Conservation (phyloP, 2,329 filamentous ascomycete species). For the Fusarium tjaetaba region DNA sequence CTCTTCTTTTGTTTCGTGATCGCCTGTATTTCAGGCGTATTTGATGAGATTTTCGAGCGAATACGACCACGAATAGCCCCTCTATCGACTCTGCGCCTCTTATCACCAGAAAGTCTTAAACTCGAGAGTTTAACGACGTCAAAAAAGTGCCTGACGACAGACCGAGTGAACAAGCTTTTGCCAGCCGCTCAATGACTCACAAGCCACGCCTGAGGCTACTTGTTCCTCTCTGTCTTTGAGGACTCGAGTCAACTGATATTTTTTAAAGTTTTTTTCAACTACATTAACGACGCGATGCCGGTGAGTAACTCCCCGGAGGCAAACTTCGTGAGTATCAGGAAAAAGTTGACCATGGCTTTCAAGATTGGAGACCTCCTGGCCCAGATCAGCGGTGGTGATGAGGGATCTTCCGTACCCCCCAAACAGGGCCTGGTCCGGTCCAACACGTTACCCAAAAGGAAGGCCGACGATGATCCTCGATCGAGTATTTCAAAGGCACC, state of each 20-base stretch:
- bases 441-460: slow-evolving; percentile 60
- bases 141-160: slow-evolving; percentile 36
- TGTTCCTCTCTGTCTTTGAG: slow-evolving; percentile 38
- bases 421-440: slow-evolving; percentile 45
- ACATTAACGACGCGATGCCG: slow-evolving; percentile 43
- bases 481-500: slow-evolving; percentile 55
- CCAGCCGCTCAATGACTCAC: slow-evolving; percentile 44
- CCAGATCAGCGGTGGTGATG: slow-evolving; percentile 67
- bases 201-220: slow-evolving; percentile 35
- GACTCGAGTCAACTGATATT: slow-evolving; percentile 9
- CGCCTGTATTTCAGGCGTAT: slow-evolving; percentile 35
- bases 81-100: slow-evolving; percentile 40
- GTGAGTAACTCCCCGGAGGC: slow-evolving; percentile 36
- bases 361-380: slow-evolving; percentile 56
- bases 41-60: slow-evolving; percentile 34
- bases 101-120: slow-evolving; percentile 22
- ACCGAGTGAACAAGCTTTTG: slow-evolving; percentile 21
- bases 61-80: slow-evolving; percentile 31
- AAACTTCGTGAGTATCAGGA: slow-evolving; percentile 6
- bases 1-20: slow-evolving; percentile 37
- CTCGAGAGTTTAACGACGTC: slow-evolving; percentile 29
- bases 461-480: slow-evolving; percentile 63
- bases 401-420: slow-evolving; percentile 50
- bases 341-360: slow-evolving; percentile 35
- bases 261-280: slow-evolving; percentile 11